Conservation (phyloP, 306 rosid genomes). For the Sphenostylis stenocarpa region DNA sequence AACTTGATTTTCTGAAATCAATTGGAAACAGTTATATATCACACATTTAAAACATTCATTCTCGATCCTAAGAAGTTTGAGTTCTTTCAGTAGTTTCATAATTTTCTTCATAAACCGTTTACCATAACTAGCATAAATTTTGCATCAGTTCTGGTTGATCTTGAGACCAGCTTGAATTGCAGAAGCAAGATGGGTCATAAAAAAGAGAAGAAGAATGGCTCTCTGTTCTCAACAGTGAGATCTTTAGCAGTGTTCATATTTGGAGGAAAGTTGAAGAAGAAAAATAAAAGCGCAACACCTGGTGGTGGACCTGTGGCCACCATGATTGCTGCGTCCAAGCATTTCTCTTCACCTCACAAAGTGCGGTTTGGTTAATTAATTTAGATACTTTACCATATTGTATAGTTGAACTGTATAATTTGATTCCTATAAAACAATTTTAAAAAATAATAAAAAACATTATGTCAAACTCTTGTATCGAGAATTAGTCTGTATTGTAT, state of each 20-base stretch:
- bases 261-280: slow-evolving; percentile 16
- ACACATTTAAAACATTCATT: not conserved
- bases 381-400: not conserved
- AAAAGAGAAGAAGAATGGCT: not conserved
- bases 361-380: slow-evolving; percentile 22
- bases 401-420: no score
- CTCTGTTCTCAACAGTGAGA: not conserved
- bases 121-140: not conserved
- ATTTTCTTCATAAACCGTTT: no score
- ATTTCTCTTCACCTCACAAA: slow-evolving; percentile 55
- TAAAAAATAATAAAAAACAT: no score
- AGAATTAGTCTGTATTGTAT: no score
- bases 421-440: no score
- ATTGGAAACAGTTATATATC: not conserved
- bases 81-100: not conserved
- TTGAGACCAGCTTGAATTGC: not conserved
- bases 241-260: slow-evolving; percentile 6
- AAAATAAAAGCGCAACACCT: slow-evolving; percentile 8
- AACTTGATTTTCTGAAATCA: not conserved
- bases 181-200: slow-evolving; percentile 25
- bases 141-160: not conserved
- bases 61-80: not conserved
- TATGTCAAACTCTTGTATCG: no score
- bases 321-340: slow-evolving; percentile 50
- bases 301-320: slow-evolving; percentile 33